phyloP scores from a whole-genome alignment of 257 asterid genomes.

The Solanum tarapatanum region DNA sequence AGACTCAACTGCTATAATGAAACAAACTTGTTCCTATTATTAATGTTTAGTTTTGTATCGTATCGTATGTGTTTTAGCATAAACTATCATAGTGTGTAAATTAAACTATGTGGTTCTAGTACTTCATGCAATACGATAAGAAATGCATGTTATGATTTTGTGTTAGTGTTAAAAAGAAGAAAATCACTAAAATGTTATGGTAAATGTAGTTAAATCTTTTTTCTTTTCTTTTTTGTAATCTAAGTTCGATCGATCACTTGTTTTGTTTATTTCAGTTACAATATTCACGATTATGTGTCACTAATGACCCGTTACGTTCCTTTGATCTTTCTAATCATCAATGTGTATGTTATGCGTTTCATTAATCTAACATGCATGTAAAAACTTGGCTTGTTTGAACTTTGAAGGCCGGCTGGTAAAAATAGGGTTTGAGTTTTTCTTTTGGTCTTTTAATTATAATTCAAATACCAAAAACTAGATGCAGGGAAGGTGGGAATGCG shows the following conservation, averaged over 20 bases:
- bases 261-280: not conserved
- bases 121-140: too few relatives aligned
- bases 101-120: not conserved
- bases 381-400: not conserved
- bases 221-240: not conserved
- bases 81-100: not conserved
- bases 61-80: not conserved
- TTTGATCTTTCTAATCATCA: not conserved
- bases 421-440: not conserved
- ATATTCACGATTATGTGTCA: not conserved
- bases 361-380: not conserved
- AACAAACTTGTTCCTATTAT: not conserved
- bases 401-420: too few relatives aligned
- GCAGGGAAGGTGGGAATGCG: too few relatives aligned
- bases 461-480: too few relatives aligned
- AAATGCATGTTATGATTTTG: not conserved
- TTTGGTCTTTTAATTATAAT: too few relatives aligned
- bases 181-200: not conserved
- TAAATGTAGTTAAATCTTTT: too few relatives aligned
- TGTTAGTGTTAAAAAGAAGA: not conserved
- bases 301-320: not conserved
- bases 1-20: not conserved
- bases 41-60: not conserved
- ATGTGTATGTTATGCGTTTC: not conserved
- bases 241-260: not conserved